Conservation (phyloP, 1,284 basidiomycete species). For the Neonothopanus nambi region DNA sequence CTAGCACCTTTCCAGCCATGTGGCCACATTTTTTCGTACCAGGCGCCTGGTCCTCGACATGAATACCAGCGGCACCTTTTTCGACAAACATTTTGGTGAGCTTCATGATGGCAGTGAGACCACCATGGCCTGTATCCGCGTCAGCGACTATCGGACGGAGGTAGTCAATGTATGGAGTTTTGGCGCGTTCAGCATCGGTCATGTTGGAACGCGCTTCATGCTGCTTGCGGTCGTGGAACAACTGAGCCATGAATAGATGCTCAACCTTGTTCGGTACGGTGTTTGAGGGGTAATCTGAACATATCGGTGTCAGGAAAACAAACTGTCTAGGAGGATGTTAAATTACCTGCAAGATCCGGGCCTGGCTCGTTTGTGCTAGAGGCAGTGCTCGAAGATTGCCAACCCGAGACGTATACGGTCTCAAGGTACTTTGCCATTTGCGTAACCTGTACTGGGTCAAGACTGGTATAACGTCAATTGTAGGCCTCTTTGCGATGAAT, state of each 20-base stretch:
- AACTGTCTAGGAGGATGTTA: background rate
- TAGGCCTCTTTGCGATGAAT: slow-evolving; percentile 2
- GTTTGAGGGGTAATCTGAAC: slow-evolving; percentile 86
- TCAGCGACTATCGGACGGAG: slow-evolving; percentile 78
- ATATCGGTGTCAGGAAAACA: slow-evolving; percentile 13
- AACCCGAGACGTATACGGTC: slow-evolving; percentile 97
- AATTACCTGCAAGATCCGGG: slow-evolving; percentile 93
- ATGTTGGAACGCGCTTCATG: slow-evolving; percentile 73
- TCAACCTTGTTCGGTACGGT: slow-evolving; percentile 94
- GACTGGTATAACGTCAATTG: slow-evolving; percentile 48
- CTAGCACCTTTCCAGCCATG: slow-evolving; percentile 82
- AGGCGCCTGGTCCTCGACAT: slow-evolving; percentile 83
- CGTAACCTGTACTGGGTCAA: slow-evolving; percentile 96
- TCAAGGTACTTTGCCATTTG: slow-evolving; percentile 99
- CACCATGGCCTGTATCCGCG: slow-evolving; percentile 85
- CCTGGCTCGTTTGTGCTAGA: slow-evolving; percentile 94
- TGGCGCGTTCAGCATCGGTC: slow-evolving; percentile 73
- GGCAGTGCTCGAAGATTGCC: slow-evolving; percentile 93
- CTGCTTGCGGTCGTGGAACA: slow-evolving; percentile 88
- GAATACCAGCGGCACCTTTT: slow-evolving; percentile 80
- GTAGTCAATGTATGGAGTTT: slow-evolving; percentile 64
- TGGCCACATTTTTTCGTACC: slow-evolving; percentile 88
- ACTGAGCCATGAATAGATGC: slow-evolving; percentile 85
- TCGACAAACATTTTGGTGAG: slow-evolving; percentile 81
- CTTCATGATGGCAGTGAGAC: slow-evolving; percentile 78